Percentiles rank a stretch among this genome's conserved stretches.
phyloP scores from a whole-genome alignment of 306 rosid genomes.

The Citrullus mucosospermus region DNA sequence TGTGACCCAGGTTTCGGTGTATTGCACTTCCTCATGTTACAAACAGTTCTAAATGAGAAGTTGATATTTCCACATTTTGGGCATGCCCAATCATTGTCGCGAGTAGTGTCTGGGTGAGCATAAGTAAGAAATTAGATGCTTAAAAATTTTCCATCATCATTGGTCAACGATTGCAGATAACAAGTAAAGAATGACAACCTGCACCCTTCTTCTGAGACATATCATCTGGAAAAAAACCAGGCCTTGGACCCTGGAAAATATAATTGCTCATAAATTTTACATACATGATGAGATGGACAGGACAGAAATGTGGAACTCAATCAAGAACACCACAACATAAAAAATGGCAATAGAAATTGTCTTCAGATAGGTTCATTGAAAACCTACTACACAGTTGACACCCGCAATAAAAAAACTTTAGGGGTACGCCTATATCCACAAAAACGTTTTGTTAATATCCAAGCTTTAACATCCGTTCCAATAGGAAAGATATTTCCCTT shows the following conservation, averaged over 20 bases:
- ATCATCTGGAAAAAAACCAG: slow-evolving; percentile 71
- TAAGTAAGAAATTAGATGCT: not conserved
- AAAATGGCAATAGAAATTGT: not conserved
- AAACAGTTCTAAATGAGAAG: slow-evolving; percentile 83
- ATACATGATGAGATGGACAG: not conserved
- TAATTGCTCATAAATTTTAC: slow-evolving; percentile 6
- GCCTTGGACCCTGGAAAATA: slow-evolving; percentile 69
- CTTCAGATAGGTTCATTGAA: not conserved
- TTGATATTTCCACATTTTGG: slow-evolving; percentile 97
- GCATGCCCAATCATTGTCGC: slow-evolving; percentile 97
- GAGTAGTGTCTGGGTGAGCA: slow-evolving; percentile 47
- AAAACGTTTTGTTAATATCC: not conserved
- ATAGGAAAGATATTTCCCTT: not conserved
- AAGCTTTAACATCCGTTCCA: not conserved
- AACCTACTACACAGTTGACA: not conserved
- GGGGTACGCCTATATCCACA: not conserved
- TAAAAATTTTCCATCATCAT: not conserved
- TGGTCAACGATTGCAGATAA: not conserved
- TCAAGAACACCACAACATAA: not conserved
- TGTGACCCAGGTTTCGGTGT: slow-evolving; percentile 97
- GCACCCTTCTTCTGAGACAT: slow-evolving; percentile 54
- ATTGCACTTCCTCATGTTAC: slow-evolving; percentile 99
- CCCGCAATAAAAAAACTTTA: not conserved
- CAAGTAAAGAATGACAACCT: slow-evolving; percentile 30
- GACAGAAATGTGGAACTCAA: not conserved